phyloP scores from a whole-genome alignment of 495 filamentous ascomycete species.

The Penicillium longicatenatum region DNA sequence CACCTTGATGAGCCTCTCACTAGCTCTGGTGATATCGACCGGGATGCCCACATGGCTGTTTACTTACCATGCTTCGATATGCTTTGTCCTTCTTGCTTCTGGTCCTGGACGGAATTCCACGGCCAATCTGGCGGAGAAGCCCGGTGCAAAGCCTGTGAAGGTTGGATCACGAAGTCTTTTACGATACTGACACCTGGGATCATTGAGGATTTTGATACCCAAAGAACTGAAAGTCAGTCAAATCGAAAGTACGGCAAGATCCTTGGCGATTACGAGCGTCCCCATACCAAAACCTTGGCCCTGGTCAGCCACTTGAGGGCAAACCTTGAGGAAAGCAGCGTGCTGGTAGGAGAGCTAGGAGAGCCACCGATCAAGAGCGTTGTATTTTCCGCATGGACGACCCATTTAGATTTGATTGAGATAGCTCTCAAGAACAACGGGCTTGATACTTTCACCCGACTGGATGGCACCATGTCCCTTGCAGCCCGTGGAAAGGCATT shows the following conservation, averaged over 20 bases:
- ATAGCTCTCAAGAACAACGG: conserved; percentile 70
- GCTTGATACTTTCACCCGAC: conserved; percentile 67
- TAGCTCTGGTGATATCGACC: conserved; percentile 53
- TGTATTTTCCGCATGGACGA: conserved; percentile 92
- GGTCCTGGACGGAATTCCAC: conserved; percentile 33
- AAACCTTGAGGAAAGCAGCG: conserved; percentile 59
- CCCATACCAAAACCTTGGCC: conserved; percentile 86
- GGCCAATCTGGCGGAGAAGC: conserved; percentile 24
- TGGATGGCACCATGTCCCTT: conserved; percentile 87
- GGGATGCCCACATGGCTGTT: conserved; percentile 66
- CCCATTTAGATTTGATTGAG: conserved; percentile 90
- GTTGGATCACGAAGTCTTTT: conserved; percentile 56
- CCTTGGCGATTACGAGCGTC: conserved; percentile 73
- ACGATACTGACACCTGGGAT: conserved; percentile 68
- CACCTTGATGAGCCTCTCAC: conserved; percentile 53
- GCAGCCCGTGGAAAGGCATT: conserved; percentile 69
- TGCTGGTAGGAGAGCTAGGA: conserved; percentile 54
- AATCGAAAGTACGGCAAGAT: conserved; percentile 59
- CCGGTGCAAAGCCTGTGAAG: conserved; percentile 67
- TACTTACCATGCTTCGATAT: conserved; percentile 85
- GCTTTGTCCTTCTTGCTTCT: conserved; percentile 73
- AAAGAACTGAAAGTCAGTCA: conserved; percentile 33
- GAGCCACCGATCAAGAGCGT: conserved; percentile 83
- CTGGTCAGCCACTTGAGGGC: conserved; percentile 67
- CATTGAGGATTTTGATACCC: conserved; percentile 55